These are phyloP conservation scores for Epicoccum sorghinum DNA, from an alignment of 2,329 filamentous ascomycete species.

Conservation along the genomic window DNA sequence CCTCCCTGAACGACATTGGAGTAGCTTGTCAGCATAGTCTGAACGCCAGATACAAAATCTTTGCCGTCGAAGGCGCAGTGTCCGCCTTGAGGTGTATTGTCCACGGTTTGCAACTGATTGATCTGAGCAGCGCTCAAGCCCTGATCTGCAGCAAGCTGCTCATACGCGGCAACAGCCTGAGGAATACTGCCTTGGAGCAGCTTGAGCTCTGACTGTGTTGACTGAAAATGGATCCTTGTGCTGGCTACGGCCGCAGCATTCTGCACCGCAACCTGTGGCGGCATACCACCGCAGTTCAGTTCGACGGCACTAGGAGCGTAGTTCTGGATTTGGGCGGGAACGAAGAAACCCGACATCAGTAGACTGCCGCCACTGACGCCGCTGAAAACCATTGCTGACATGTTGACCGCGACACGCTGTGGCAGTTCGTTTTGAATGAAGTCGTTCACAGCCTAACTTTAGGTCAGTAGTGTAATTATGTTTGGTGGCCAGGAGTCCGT, in stretches of 20 bases:
- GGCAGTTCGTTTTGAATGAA: slow-evolving; percentile 59
- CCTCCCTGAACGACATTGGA: slow-evolving; percentile 61
- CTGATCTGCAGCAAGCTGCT: slow-evolving; percentile 53
- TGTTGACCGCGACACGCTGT: slow-evolving; percentile 61
- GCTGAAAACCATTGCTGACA: slow-evolving; percentile 61
- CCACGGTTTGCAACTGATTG: slow-evolving; percentile 61
- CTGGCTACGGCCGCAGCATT: slow-evolving; percentile 50
- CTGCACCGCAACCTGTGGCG: slow-evolving; percentile 60
- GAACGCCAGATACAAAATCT: slow-evolving; percentile 62
- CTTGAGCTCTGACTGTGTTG: slow-evolving; percentile 58
- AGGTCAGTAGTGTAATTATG: no score
- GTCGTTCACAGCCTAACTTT: slow-evolving; percentile 55
- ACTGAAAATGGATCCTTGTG: slow-evolving; percentile 64
- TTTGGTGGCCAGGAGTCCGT: no score
- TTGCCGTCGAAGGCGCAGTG: slow-evolving; percentile 65
- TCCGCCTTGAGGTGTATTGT: slow-evolving; percentile 62
- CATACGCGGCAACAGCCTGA: slow-evolving; percentile 58
- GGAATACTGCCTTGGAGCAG: slow-evolving; percentile 60
- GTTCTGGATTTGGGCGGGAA: slow-evolving; percentile 61
- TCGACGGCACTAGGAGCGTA: slow-evolving; percentile 59
- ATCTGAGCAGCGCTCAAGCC: slow-evolving; percentile 55
- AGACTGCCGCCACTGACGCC: slow-evolving; percentile 63
- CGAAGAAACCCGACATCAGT: slow-evolving; percentile 62
- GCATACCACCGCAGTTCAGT: slow-evolving; percentile 62
- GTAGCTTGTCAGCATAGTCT: slow-evolving; percentile 62